phyloP scores from a whole-genome alignment of 805 yeast genomes.

The Nakazawaea wyomingensis region DNA sequence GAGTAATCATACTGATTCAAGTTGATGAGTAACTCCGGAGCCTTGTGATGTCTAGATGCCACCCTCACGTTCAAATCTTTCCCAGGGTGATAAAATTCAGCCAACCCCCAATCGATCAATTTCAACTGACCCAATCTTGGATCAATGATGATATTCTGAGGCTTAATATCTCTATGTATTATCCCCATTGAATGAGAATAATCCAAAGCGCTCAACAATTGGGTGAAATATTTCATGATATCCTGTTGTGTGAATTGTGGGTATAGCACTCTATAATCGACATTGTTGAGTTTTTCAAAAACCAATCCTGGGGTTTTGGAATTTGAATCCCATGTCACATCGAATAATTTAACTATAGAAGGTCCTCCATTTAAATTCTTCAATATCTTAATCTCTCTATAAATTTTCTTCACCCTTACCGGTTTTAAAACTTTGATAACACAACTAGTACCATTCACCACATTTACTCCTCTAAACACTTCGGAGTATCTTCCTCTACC shows the following conservation, averaged over 20 bases:
- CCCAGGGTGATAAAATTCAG: neutral
- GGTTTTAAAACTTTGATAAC: neutral
- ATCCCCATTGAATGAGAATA: neutral
- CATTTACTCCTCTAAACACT: neutral
- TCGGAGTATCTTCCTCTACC: neutral
- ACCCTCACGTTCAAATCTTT: neutral
- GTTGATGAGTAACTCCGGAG: neutral
- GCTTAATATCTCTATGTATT: neutral
- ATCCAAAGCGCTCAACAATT: neutral
- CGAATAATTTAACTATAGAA: slow-evolving; percentile 66
- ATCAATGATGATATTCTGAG: neutral
- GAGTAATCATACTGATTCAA: neutral
- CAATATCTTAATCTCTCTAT: slow-evolving; percentile 77
- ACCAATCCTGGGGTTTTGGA: slow-evolving; percentile 83
- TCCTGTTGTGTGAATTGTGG: slow-evolving; percentile 73
- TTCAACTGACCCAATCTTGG: neutral
- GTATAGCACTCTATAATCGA: slow-evolving; percentile 80
- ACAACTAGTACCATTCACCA: neutral
- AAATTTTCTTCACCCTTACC: neutral
- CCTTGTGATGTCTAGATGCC: neutral
- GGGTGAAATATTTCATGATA: slow-evolving; percentile 59
- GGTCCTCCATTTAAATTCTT: slow-evolving; percentile 83
- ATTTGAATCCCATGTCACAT: slow-evolving; percentile 78
- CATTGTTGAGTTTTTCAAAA: slow-evolving; percentile 77
- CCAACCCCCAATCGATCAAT: neutral